phyloP scores from a whole-genome alignment of 2,329 filamentous ascomycete genomes.

The Phyllosticta citrichinensis region DNA sequence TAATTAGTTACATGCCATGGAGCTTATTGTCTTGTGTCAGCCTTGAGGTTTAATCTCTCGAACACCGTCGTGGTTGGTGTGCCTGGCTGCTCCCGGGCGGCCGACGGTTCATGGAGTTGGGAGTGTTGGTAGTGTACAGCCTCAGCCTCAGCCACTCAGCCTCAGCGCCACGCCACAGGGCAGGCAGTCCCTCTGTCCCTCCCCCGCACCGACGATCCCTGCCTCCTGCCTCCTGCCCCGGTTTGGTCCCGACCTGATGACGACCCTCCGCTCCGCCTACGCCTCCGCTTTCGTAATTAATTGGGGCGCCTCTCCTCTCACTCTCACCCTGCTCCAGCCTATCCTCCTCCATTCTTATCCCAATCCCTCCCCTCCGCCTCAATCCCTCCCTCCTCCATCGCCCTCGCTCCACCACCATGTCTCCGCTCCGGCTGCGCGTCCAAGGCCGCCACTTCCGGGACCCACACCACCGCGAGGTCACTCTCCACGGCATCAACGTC shows the following conservation, averaged over 20 bases:
- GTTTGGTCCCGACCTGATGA: neutral
- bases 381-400: neutral
- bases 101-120: too few relatives aligned
- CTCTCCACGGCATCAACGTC: slow-evolving; percentile 87
- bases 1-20: too few relatives aligned
- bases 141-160: too few relatives aligned
- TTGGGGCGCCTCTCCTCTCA: neutral
- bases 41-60: too few relatives aligned
- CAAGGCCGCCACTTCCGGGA: slow-evolving; percentile 83
- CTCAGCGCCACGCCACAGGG: too few relatives aligned
- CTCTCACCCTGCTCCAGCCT: slow-evolving; percentile 2
- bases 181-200: too few relatives aligned
- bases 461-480: slow-evolving; percentile 68
- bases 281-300: slow-evolving; percentile 1
- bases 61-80: too few relatives aligned
- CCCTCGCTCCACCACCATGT: slow-evolving; percentile 42
- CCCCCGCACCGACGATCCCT: too few relatives aligned
- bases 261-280: neutral
- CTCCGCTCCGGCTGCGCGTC: slow-evolving; percentile 66
- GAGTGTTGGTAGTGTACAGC: too few relatives aligned
- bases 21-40: too few relatives aligned
- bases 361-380: slow-evolving; percentile 1
- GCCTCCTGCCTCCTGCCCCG: neutral
- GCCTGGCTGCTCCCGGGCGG: too few relatives aligned
- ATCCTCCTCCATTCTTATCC: slow-evolving; percentile 4